Percentiles rank a stretch among this genome's conserved stretches.
phyloP scores from a whole-genome alignment of 441 rosid species.

The Mallotus japonicus region DNA sequence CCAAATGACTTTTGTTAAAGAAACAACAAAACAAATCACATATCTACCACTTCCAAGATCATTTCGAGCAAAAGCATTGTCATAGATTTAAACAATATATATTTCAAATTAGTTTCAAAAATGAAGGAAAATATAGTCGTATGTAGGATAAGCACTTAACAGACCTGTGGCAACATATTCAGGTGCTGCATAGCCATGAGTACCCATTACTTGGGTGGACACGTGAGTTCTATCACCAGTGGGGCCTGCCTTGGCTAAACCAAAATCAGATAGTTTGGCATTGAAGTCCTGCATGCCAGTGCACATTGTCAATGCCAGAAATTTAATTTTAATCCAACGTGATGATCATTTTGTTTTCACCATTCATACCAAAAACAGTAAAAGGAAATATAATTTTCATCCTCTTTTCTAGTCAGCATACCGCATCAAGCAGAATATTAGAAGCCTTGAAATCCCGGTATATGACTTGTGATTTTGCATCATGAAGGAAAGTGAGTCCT shows the following conservation, averaged over 20 bases:
- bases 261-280: constrained; percentile 95
- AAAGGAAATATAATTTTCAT: not conserved
- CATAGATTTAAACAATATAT: constrained; percentile 9
- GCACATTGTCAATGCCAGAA: constrained; percentile 19
- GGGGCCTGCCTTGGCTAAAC: constrained; percentile 93
- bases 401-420: constrained; percentile 30
- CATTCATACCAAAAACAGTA: not conserved
- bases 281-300: constrained; percentile 60
- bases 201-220: constrained; percentile 88
- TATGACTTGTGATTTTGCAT: constrained; percentile 69
- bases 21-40: constrained; percentile 8
- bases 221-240: constrained; percentile 83
- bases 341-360: not conserved
- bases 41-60: not conserved
- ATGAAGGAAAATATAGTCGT: not conserved
- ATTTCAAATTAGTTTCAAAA: not conserved
- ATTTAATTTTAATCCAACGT: not conserved
- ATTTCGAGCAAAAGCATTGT: not conserved
- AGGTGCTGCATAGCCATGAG: constrained; percentile 90
- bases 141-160: constrained; percentile 13
- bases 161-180: constrained; percentile 83
- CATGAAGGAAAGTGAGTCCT: constrained; percentile 90
- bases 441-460: constrained; percentile 92
- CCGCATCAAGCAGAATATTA: constrained; percentile 77
- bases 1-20: not conserved